phyloP scores from a whole-genome alignment of 1,284 basidiomycete species.

The Malassezia arunalokei region DNA sequence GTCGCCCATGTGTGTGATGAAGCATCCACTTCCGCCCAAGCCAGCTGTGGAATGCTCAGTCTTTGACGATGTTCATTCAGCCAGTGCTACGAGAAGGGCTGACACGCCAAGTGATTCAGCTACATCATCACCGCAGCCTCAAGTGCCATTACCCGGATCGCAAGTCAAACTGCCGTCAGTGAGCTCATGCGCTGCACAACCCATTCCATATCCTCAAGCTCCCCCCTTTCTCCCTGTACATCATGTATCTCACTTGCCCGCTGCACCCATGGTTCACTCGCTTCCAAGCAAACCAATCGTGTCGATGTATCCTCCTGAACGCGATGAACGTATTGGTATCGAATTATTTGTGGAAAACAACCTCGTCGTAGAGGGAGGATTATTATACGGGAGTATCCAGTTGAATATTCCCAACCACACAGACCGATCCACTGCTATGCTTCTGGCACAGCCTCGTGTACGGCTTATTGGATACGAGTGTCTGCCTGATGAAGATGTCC shows the following conservation, averaged over 20 bases:
- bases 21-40: slow-evolving; percentile 11
- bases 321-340: slow-evolving; percentile 58
- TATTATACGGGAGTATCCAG: slow-evolving; percentile 61
- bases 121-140: not conserved
- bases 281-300: slow-evolving; percentile 16
- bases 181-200: no score
- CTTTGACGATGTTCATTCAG: slow-evolving; percentile 3
- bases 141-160: not conserved
- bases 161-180: no score
- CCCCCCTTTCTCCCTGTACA: not conserved
- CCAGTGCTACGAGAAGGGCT: not conserved
- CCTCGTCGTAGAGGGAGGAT: slow-evolving; percentile 67
- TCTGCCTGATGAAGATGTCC: slow-evolving; percentile 54
- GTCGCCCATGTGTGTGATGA: not conserved
- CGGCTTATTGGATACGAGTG: slow-evolving; percentile 76
- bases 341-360: slow-evolving; percentile 69
- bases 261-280: slow-evolving; percentile 7
- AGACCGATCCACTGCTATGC: slow-evolving; percentile 51
- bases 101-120: slow-evolving; percentile 9
- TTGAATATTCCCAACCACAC: slow-evolving; percentile 56
- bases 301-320: slow-evolving; percentile 23
- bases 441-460: slow-evolving; percentile 67
- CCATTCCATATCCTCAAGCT: not conserved
- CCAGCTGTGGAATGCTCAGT: slow-evolving; percentile 5
- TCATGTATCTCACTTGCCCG: not conserved